A percentile compares a stretch with the other conserved stretches of the same genome.
Evolutionary conservation across 148 eudicot genomes (phyloP).

Genomic region (Rhododendron mucronatum): DNA sequence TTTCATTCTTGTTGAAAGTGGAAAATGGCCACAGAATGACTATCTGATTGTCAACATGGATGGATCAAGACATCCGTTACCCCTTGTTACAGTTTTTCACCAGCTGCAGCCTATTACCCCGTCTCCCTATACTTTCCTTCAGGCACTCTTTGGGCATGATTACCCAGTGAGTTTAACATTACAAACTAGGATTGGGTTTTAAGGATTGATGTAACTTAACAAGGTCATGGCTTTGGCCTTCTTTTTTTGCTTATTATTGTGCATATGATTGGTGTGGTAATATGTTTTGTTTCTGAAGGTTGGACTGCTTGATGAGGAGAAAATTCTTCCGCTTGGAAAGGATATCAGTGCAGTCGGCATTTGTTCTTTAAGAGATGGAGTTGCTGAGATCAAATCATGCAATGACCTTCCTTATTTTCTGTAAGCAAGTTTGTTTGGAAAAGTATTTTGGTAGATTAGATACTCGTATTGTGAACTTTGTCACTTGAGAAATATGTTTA

Average conservation of each 20-base stretch:
- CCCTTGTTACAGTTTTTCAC: slow-evolving; percentile 77
- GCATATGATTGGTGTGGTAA: slow-evolving; percentile 5
- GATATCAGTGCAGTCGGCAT: slow-evolving; percentile 79
- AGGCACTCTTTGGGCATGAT: slow-evolving; percentile 76
- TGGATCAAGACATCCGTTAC: slow-evolving; percentile 77
- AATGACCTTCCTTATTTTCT: slow-evolving; percentile 72
- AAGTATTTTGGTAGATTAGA: not conserved
- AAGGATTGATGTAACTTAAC: not conserved
- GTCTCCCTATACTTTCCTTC: slow-evolving; percentile 69
- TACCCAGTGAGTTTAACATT: slow-evolving; percentile 60
- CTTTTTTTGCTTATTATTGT: not conserved
- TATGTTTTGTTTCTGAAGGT: slow-evolving; percentile 41
- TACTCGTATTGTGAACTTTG: not conserved
- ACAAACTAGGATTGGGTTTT: not conserved
- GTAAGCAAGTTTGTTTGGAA: slow-evolving; percentile 37
- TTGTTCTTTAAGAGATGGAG: slow-evolving; percentile 54
- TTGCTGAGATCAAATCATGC: slow-evolving; percentile 63
- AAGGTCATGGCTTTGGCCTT: not conserved
- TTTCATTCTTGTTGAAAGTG: slow-evolving; percentile 70
- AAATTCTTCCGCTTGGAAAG: slow-evolving; percentile 86
- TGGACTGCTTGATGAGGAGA: slow-evolving; percentile 77
- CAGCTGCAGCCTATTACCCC: slow-evolving; percentile 70
- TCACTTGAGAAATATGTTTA: not conserved
- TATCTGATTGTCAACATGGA: slow-evolving; percentile 71
- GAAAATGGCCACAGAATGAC: slow-evolving; percentile 45